These are phyloP conservation scores for Agaricales sp. DNA, from an alignment of 1,284 basidiomycete species.

Conservation along the genomic window DNA sequence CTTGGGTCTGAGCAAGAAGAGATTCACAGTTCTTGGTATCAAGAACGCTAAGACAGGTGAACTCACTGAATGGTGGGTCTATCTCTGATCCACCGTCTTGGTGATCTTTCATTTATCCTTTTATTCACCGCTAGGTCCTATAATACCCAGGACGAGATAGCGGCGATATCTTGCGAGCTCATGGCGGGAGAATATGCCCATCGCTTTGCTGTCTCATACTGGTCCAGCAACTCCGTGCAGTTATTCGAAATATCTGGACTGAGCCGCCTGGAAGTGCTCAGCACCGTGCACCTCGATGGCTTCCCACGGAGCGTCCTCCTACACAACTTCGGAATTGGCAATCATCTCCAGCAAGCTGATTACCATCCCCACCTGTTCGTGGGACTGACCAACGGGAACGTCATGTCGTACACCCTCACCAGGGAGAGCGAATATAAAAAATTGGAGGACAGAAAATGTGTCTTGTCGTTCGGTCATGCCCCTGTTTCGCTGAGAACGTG, in stretches of 20 bases:
- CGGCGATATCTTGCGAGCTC: slow-evolving; percentile 53
- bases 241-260: slow-evolving; percentile 52
- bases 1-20: slow-evolving; percentile 52
- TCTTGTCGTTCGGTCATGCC: slow-evolving; percentile 55
- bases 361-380: slow-evolving; percentile 56
- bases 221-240: slow-evolving; percentile 60
- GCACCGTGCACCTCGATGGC: background rate
- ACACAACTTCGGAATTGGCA: slow-evolving; percentile 44
- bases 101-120: no score
- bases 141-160: slow-evolving; percentile 41
- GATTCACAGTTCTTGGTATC: slow-evolving; percentile 39
- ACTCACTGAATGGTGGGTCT: no score
- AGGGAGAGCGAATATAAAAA: slow-evolving; percentile 20
- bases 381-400: slow-evolving; percentile 73
- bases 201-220: slow-evolving; percentile 62
- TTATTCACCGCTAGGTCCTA: no score
- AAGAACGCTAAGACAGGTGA: no score
- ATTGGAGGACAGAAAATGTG: slow-evolving; percentile 41
- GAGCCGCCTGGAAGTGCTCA: slow-evolving; percentile 32
- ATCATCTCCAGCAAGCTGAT: slow-evolving; percentile 21
- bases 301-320: slow-evolving; percentile 54
- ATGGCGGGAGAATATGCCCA: slow-evolving; percentile 37
- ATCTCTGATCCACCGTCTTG: no score
- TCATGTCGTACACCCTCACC: slow-evolving; percentile 45
- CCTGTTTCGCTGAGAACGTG: slow-evolving; percentile 54